A percentile compares a stretch with the other conserved stretches of the same genome.
Conservation (phyloP, 192 early-diverging fungal genomes). For the Globomyces pollinis-pini region DNA sequence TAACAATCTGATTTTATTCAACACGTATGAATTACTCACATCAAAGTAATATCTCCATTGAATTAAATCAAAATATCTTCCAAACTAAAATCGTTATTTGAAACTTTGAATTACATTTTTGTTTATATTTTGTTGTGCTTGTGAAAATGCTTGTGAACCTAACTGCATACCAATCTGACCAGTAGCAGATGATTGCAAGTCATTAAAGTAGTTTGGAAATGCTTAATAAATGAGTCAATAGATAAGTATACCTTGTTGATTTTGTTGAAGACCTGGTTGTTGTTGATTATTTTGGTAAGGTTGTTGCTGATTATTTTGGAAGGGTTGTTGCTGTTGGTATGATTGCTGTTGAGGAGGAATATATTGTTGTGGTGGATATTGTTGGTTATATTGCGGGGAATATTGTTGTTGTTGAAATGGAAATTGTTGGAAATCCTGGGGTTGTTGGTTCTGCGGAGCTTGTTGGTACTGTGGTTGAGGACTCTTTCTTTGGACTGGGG, state of each 20-base stretch:
- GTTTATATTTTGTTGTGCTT: conserved; percentile 80
- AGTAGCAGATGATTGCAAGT: conserved; percentile 39
- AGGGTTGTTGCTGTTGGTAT: neutral
- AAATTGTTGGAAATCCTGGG: neutral
- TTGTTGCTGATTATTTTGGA: neutral
- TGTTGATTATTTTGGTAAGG: neutral
- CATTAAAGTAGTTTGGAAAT: conserved; percentile 17
- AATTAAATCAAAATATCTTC: conserved; percentile 74
- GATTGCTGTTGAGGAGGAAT: conserved; percentile 8
- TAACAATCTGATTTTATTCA: conserved; percentile 76
- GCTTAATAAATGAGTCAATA: neutral
- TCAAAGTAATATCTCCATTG: conserved; percentile 90
- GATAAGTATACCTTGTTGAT: neutral
- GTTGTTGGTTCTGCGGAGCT: neutral
- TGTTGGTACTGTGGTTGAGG: neutral
- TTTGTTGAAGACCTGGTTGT: conserved; percentile 4
- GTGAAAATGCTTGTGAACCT: conserved; percentile 71
- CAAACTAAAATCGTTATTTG: conserved; percentile 57
- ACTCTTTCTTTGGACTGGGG: no score
- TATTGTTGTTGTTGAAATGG: conserved; percentile 2
- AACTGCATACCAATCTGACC: conserved; percentile 92
- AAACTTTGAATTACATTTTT: conserved; percentile 65
- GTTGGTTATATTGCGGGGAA: neutral
- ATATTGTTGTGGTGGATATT: neutral
- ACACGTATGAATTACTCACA: conserved; percentile 89